Evolutionary conservation across 805 yeast genomes (phyloP), one percentile per base, ranked within the genome.

Genomic region (Saccharomycopsis malanga): DNA sequence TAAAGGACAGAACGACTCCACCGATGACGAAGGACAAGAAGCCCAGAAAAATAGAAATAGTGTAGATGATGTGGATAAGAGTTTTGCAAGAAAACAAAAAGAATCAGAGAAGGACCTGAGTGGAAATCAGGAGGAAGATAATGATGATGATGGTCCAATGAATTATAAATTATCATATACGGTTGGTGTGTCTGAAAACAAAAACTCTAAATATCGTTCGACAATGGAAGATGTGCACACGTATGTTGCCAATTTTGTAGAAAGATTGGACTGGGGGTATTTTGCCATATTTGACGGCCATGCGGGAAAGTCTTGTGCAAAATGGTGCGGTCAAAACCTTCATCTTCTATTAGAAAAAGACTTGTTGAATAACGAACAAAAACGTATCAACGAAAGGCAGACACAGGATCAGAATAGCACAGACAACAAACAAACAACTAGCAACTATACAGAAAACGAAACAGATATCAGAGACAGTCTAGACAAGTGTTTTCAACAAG

Each of bases 211-310:
- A 53, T 89, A 79, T 61, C 72, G 98, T 48, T 78, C 83, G 44
- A 78, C 88, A 24, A 91, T 91, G 98, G 98, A 91, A 61, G 98
- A 91, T 62, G 93, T 91, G 5, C 98, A 91, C 62, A 85, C 94
- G 0, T 87, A 84, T 57, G 87, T 88, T 34, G 88, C 93, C 55
- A 88, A 89, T 67, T 89, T 85, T 68, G 93, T 89, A n/a, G 95
- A 87, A 56, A 64, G 87, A 48, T 68, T 83, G 25, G 96, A 88
- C 61, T 84, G 95, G 83, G 98, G 96, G 2, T 91, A 86, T 61
- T 88, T 91, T 73, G 98, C 94, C 15, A 74, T 91, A 1, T 91
- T 88, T 65, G 98, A 91, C 64, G 98, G 98, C 9, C 98, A 91
- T 66, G 98, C 98, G 2, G 98, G 98, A 20, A 79, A 79, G 46